These are phyloP conservation scores for Colletotrichum sp. DNA, from an alignment of 2,329 filamentous ascomycete genomes.

Conservation along the genomic window DNA sequence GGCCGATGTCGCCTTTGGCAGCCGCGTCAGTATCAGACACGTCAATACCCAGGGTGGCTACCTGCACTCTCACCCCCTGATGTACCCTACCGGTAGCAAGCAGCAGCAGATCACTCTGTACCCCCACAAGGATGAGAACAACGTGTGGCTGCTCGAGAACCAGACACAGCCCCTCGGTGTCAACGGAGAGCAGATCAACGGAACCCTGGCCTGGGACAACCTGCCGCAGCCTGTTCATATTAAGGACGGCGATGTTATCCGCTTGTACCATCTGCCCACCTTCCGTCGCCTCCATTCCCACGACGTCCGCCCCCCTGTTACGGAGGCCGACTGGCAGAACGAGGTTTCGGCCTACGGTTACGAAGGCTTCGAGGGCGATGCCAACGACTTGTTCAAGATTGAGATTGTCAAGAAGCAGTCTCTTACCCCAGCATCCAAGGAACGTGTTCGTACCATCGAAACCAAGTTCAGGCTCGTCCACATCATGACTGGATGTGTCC, in stretches of 20 bases:
- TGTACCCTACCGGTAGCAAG: constrained; percentile 97
- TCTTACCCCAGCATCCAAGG: constrained; percentile 77
- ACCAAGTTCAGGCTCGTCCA: constrained; percentile 96
- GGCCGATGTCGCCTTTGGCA: constrained; percentile 89
- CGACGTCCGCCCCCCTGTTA: constrained; percentile 85
- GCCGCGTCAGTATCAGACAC: constrained; percentile 84
- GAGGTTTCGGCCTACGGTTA: constrained; percentile 98
- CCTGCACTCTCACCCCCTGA: constrained; percentile 93
- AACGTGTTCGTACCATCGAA: constrained; percentile 89
- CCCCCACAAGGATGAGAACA: constrained; percentile 99
- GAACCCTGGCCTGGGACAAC: constrained; percentile 83
- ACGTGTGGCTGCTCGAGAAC: constrained; percentile 92
- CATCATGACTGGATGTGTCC: constrained; percentile 92
- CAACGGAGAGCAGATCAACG: constrained; percentile 78
- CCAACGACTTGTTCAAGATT: constrained; percentile 93
- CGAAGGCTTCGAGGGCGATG: constrained; percentile 94
- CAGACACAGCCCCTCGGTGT: constrained; percentile 86
- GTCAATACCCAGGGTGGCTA: constrained; percentile 98
- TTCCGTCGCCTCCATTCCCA: constrained; percentile 94
- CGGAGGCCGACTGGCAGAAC: constrained; percentile 92
- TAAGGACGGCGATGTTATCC: constrained; percentile 79
- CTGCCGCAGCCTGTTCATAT: constrained; percentile 70
- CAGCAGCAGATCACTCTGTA: constrained; percentile 99
- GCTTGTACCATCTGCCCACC: constrained; percentile 83
- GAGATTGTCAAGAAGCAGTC: constrained; percentile 95